These are phyloP conservation scores for Diaporthe batatas DNA, from an alignment of 2,329 filamentous ascomycete species.

Conservation along the genomic window DNA sequence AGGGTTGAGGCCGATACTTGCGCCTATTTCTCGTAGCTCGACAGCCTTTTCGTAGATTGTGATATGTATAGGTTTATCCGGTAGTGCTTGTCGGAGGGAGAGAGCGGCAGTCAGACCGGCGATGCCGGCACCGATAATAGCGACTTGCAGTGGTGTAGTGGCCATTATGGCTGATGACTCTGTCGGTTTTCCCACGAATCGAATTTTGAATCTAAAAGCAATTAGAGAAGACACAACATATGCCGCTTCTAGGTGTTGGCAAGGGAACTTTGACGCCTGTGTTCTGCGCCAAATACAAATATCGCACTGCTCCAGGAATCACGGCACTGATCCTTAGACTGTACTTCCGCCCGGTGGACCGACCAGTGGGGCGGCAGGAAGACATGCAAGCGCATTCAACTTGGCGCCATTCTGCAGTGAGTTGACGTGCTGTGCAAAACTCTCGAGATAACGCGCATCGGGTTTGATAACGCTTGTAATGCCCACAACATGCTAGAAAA, in stretches of 20 bases:
- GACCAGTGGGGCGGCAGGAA: not conserved
- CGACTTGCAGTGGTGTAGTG: not conserved
- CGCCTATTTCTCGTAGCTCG: slow-evolving; percentile 53
- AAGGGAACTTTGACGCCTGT: not conserved
- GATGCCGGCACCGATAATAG: slow-evolving; percentile 34
- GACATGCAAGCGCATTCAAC: not conserved
- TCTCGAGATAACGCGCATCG: not conserved
- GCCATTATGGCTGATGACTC: not conserved
- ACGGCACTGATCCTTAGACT: not conserved
- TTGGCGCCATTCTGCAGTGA: not conserved
- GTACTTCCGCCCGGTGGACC: not conserved
- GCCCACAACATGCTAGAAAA: not conserved
- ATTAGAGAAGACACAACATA: too few relatives aligned
- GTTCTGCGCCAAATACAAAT: not conserved
- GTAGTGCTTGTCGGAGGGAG: not conserved
- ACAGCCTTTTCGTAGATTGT: slow-evolving; percentile 51
- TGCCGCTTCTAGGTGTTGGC: too few relatives aligned
- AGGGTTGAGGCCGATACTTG: slow-evolving; percentile 54
- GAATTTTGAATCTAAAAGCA: not conserved
- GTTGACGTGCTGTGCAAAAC: slow-evolving; percentile 8
- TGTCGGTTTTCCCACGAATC: not conserved
- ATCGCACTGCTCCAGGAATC: not conserved
- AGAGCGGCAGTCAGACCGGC: slow-evolving; percentile 24
- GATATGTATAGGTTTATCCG: slow-evolving; percentile 46
- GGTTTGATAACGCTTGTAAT: not conserved